These are phyloP conservation scores for Apiospora saccharicola DNA, from an alignment of 2,329 filamentous ascomycete species.

Conservation along the genomic window DNA sequence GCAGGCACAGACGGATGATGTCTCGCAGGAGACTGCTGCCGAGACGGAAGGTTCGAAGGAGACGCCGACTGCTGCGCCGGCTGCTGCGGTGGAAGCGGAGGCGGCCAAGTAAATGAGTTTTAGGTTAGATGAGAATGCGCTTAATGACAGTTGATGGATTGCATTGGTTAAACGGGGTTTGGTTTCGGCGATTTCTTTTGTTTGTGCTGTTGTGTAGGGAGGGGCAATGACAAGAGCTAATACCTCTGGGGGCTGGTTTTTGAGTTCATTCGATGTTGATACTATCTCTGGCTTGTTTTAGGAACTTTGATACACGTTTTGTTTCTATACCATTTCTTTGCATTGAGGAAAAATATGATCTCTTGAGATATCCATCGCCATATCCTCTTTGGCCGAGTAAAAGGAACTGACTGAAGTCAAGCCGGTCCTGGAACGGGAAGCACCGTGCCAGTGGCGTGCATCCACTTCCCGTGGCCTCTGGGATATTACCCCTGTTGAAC, in stretches of 20 bases:
- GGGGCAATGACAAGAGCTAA: background rate
- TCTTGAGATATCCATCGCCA: too few species aligned
- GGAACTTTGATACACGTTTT: background rate
- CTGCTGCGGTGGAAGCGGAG: background rate
- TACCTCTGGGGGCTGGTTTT: background rate
- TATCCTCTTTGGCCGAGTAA: too few species aligned
- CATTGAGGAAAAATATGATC: too few species aligned
- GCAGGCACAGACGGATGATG: constrained; percentile 17
- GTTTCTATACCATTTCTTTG: too few species aligned
- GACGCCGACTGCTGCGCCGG: background rate
- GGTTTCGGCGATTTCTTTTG: background rate
- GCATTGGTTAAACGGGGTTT: background rate
- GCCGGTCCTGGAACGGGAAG: too few species aligned
- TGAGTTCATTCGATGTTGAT: background rate
- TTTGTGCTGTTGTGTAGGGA: background rate
- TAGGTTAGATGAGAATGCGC: background rate
- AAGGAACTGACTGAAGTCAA: background rate
- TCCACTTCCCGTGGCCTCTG: too few species aligned
- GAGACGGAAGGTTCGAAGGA: background rate
- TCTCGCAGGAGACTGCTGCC: background rate
- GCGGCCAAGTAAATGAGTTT: background rate
- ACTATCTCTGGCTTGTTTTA: background rate
- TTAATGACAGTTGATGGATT: background rate
- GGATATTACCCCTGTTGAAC: too few species aligned
- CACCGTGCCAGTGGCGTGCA: too few species aligned